Evolutionary conservation across 2,329 filamentous ascomycete species (phyloP).

Genomic region (Aspergillus phoenicis): DNA sequence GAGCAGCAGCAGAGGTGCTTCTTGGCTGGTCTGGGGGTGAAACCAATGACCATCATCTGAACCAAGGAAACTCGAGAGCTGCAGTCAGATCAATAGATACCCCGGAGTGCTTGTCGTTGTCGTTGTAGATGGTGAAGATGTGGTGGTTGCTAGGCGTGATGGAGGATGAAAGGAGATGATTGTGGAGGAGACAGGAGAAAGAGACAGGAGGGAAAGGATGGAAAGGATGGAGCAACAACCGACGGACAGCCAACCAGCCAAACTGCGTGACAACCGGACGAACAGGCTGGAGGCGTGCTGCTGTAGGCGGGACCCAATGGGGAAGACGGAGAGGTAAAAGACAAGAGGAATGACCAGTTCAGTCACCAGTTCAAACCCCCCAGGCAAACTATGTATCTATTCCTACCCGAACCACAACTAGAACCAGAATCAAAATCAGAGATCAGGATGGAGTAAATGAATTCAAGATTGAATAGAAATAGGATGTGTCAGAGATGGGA

Average conservation of each 20-base stretch:
- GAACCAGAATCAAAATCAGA: too few species aligned
- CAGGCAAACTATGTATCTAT: too few species aligned
- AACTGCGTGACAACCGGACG: too few species aligned
- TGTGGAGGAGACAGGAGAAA: constrained; percentile 10
- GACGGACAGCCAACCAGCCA: background rate
- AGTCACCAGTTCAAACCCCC: background rate
- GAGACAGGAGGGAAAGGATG: constrained; percentile 5
- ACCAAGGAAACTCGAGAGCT: constrained; percentile 2
- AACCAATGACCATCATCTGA: constrained; percentile 11
- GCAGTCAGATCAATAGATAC: constrained; percentile 1
- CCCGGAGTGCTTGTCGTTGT: background rate
- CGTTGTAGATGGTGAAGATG: background rate
- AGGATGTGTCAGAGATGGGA: too few species aligned
- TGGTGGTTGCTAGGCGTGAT: constrained; percentile 1
- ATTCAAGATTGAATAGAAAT: too few species aligned
- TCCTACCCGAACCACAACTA: too few species aligned
- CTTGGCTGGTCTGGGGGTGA: constrained; percentile 9
- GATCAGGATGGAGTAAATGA: too few species aligned
- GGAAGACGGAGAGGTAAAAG: background rate
- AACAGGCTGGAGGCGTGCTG: constrained; percentile 2
- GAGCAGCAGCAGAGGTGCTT: constrained; percentile 5
- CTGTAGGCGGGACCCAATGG: constrained; percentile 2
- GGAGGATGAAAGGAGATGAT: constrained; percentile 1
- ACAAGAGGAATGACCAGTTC: constrained; percentile 2
- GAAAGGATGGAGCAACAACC: constrained; percentile 9